These are phyloP conservation scores for Acacia concinna DNA, from an alignment of 331 rosid genomes.

Conservation along the genomic window DNA sequence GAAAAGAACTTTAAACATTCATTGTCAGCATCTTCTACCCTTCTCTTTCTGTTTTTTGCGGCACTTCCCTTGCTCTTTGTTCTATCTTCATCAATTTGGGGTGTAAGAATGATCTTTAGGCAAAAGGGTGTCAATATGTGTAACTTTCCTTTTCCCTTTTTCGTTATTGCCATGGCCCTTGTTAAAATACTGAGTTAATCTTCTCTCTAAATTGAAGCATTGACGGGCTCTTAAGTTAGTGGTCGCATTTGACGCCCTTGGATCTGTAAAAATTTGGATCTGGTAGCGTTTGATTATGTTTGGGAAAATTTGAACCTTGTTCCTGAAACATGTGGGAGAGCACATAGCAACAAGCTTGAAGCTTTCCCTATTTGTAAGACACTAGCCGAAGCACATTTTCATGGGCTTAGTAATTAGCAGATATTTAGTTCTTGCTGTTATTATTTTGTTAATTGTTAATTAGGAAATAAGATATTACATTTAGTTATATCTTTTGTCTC, in stretches of 20 bases:
- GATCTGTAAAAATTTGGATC: neutral
- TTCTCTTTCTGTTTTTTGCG: too few species aligned
- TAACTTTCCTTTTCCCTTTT: too few species aligned
- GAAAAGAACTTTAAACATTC: neutral
- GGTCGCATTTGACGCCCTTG: neutral
- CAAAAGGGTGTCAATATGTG: too few species aligned
- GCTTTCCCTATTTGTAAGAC: neutral
- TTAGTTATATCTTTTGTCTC: too few species aligned
- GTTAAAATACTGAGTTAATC: neutral
- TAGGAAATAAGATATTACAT: too few species aligned
- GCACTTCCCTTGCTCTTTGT: neutral
- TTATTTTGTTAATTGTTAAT: too few species aligned
- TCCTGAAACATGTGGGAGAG: neutral
- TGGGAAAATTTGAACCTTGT: neutral
- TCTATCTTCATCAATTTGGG: too few species aligned
- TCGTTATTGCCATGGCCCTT: neutral
- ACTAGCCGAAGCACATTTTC: too few species aligned
- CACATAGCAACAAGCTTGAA: neutral
- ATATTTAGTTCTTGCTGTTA: too few species aligned
- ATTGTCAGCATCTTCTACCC: neutral
- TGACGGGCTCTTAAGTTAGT: neutral
- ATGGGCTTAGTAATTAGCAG: too few species aligned
- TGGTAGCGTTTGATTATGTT: neutral
- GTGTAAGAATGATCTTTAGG: too few species aligned
- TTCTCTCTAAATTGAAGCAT: too few species aligned